Evolutionary conservation across 495 filamentous ascomycete genomes (phyloP).

Genomic region (Mycothermus thermophilus): DNA sequence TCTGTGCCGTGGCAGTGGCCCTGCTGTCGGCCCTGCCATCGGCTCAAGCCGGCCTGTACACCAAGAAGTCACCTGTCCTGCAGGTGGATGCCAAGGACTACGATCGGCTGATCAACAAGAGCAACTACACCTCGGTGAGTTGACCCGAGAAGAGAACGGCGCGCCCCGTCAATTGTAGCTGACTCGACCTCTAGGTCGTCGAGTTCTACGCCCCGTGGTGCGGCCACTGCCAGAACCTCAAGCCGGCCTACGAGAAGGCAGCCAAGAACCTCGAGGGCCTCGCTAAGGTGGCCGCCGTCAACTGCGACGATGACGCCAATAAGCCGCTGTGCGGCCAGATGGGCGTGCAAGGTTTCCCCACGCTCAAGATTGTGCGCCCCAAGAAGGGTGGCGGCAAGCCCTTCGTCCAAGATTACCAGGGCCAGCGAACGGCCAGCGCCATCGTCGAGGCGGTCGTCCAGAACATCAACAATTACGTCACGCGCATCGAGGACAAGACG

Average conservation of each 20-base stretch:
- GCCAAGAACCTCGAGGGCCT: constrained; percentile 78
- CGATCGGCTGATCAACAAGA: constrained; percentile 70
- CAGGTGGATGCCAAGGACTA: constrained; percentile 77
- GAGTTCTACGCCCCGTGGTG: constrained; percentile 96
- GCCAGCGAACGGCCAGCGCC: constrained; percentile 61
- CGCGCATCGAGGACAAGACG: constrained; percentile 70
- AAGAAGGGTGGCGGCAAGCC: constrained; percentile 65
- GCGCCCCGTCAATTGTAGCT: not conserved
- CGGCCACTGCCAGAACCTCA: constrained; percentile 89
- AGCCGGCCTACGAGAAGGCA: constrained; percentile 89
- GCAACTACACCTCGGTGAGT: constrained; percentile 82
- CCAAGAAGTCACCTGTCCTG: constrained; percentile 74
- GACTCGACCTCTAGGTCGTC: constrained; percentile 27
- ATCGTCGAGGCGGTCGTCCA: constrained; percentile 79
- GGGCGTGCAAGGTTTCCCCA: constrained; percentile 93
- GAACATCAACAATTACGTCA: constrained; percentile 86
- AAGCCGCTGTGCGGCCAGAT: constrained; percentile 76
- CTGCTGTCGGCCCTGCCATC: constrained; percentile 42
- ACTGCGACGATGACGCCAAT: constrained; percentile 92
- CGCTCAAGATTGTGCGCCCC: constrained; percentile 84
- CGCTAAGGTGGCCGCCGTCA: constrained; percentile 84
- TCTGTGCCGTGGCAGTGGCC: constrained; percentile 32
- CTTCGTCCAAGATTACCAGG: constrained; percentile 84
- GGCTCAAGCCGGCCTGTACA: constrained; percentile 61
- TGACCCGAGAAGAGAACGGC: not conserved